These are phyloP conservation scores for Zymoseptoria pseudotritici DNA, from an alignment of 2,329 filamentous ascomycete genomes.

Conservation along the genomic window DNA sequence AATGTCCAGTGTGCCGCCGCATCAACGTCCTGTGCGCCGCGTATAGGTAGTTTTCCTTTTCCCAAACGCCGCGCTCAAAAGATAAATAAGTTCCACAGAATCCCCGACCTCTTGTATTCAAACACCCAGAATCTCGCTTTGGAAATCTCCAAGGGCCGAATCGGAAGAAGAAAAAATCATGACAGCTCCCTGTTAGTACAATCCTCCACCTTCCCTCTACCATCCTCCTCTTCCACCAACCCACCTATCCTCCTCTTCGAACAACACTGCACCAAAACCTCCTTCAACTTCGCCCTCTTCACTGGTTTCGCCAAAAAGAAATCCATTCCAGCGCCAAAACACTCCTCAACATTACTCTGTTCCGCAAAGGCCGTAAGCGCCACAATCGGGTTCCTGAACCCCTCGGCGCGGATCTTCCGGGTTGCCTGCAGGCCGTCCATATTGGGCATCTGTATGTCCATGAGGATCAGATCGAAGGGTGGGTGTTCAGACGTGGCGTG, in stretches of 20 bases:
- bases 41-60: too few species aligned
- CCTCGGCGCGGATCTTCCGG: constrained; percentile 73
- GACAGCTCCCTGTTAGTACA: too few species aligned
- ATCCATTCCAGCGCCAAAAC: constrained; percentile 82
- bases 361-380: constrained; percentile 6
- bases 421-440: constrained; percentile 28
- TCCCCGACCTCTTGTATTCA: too few species aligned
- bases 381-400: constrained; percentile 72
- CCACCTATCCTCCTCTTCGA: neutral
- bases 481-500: constrained; percentile 52
- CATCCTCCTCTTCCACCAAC: too few species aligned
- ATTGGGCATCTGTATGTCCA: constrained; percentile 23
- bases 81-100: too few species aligned
- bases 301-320: constrained; percentile 74
- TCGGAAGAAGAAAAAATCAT: too few species aligned
- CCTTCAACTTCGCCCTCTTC: neutral
- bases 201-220: too few species aligned
- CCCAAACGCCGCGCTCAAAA: too few species aligned
- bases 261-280: neutral
- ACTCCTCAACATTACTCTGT: constrained; percentile 17
- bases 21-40: too few species aligned
- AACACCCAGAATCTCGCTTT: too few species aligned
- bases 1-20: too few species aligned
- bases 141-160: too few species aligned
- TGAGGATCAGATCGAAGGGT: constrained; percentile 85